A percentile compares a stretch with the other conserved stretches of the same genome.
phyloP scores from a whole-genome alignment of 2,329 filamentous ascomycete genomes.

The Fusarium setosum region DNA sequence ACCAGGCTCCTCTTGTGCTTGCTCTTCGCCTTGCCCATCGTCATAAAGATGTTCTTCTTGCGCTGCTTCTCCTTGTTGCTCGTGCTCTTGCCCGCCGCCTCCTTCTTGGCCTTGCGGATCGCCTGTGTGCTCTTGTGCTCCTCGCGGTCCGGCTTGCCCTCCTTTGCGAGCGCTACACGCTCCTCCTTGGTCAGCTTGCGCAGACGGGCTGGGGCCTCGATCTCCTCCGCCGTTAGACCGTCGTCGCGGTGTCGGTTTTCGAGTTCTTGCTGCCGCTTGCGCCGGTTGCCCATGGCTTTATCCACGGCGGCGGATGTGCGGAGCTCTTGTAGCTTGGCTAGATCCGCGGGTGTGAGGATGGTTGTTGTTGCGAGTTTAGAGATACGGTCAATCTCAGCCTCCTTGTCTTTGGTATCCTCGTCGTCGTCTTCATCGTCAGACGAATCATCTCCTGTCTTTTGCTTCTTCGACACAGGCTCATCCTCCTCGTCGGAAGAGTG shows the following conservation, averaged over 20 bases:
- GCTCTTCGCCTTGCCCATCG: conserved; percentile 91
- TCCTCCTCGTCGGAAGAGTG: conserved; percentile 81
- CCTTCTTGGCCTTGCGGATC: conserved; percentile 87
- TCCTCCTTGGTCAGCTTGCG: conserved; percentile 92
- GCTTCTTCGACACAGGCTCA: conserved; percentile 66
- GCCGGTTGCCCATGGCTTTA: conserved; percentile 63
- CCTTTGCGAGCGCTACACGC: conserved; percentile 83
- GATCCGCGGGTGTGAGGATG: conserved; percentile 93
- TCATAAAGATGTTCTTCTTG: conserved; percentile 99
- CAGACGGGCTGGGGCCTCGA: conserved; percentile 85
- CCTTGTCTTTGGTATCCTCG: conserved; percentile 55
- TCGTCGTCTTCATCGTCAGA: conserved; percentile 51
- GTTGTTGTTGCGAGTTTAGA: conserved; percentile 89
- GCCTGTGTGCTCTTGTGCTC: conserved; percentile 90
- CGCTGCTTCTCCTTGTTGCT: conserved; percentile 97
- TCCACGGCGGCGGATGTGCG: conserved; percentile 79
- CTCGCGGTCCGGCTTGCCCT: conserved; percentile 80
- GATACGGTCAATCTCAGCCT: conserved; percentile 61
- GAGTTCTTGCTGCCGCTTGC: conserved; percentile 60
- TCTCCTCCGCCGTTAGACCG: conserved; percentile 88
- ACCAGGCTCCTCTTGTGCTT: conserved; percentile 96
- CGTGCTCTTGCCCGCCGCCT: conserved; percentile 89
- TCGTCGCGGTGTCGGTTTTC: conserved; percentile 81
- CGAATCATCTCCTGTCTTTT: conserved; percentile 46
- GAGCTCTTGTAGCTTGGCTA: conserved; percentile 93